phyloP scores from a whole-genome alignment of 305 asterid genomes.

The Fraxinus ornus region DNA sequence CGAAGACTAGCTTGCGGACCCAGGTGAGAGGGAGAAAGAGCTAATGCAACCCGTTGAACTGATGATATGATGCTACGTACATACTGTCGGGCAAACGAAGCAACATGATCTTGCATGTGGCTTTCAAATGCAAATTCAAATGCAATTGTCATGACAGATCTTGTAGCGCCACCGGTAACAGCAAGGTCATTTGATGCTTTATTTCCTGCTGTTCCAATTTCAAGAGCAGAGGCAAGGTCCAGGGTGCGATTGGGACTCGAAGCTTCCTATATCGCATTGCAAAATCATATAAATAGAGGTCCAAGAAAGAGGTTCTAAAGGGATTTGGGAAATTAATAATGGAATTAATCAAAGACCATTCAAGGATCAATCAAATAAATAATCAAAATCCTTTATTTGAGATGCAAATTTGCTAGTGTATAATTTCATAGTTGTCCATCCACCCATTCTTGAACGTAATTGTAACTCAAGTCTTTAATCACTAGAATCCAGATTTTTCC shows the following conservation, averaged over 20 bases:
- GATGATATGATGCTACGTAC: conserved; percentile 87
- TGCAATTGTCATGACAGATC: conserved; percentile 94
- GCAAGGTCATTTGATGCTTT: conserved; percentile 48
- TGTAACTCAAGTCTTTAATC: background rate
- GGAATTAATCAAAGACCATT: background rate
- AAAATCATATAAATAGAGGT: background rate
- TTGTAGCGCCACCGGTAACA: conserved; percentile 42
- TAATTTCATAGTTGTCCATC: background rate
- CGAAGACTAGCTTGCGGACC: conserved; percentile 70
- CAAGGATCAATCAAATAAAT: background rate
- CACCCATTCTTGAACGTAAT: background rate
- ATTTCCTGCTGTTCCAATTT: conserved; percentile 70
- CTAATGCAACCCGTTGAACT: conserved; percentile 90
- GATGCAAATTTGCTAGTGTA: background rate
- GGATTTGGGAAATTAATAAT: background rate
- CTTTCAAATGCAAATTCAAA: conserved; percentile 90
- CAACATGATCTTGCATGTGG: conserved; percentile 93
- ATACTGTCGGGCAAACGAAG: conserved; percentile 83
- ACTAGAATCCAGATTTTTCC: background rate
- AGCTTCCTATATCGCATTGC: conserved; percentile 51
- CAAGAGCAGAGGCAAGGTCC: conserved; percentile 95
- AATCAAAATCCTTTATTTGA: background rate
- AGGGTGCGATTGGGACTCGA: conserved; percentile 92
- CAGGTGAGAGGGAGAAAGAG: conserved; percentile 72
- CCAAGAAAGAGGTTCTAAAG: background rate